Evolutionary conservation across 176 grass and related monocot species (phyloP).

Genomic region (Ensete ventricosum): DNA sequence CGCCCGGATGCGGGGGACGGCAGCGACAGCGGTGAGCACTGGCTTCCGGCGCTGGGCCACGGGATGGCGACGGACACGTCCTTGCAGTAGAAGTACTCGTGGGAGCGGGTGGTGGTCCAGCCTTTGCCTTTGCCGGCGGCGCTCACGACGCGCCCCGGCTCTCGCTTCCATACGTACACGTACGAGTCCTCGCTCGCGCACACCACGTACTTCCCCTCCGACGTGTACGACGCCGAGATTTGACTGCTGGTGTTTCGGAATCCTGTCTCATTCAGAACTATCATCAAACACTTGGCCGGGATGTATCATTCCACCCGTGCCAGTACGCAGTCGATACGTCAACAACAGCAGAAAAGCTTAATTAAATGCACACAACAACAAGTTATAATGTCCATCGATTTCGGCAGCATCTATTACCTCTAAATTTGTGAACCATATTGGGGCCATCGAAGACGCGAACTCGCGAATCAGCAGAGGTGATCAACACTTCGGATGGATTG

Average conservation of each 20-base stretch:
- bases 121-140: constrained; percentile 40
- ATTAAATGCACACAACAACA: neutral
- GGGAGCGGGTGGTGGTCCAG: constrained; percentile 62
- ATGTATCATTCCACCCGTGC: too few species aligned
- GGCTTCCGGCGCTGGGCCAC: constrained; percentile 44
- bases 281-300: neutral
- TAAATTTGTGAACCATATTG: constrained; percentile 81
- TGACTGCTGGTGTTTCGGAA: constrained; percentile 97
- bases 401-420: constrained; percentile 34
- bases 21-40: constrained; percentile 16
- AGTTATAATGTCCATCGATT: too few species aligned
- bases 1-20: neutral
- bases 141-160: constrained; percentile 15
- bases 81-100: constrained; percentile 83
- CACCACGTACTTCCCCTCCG: constrained; percentile 58
- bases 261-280: constrained; percentile 22
- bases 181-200: constrained; percentile 86
- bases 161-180: constrained; percentile 77
- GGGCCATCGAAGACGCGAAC: constrained; percentile 81
- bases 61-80: constrained; percentile 73
- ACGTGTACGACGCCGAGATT: constrained; percentile 70
- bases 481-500: constrained; percentile 72
- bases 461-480: constrained; percentile 95
- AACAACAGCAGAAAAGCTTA: neutral
- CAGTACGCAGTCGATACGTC: neutral